These are phyloP conservation scores for Pythium apleroticum DNA, from an alignment of 352 stramenopile species.

Conservation along the genomic window DNA sequence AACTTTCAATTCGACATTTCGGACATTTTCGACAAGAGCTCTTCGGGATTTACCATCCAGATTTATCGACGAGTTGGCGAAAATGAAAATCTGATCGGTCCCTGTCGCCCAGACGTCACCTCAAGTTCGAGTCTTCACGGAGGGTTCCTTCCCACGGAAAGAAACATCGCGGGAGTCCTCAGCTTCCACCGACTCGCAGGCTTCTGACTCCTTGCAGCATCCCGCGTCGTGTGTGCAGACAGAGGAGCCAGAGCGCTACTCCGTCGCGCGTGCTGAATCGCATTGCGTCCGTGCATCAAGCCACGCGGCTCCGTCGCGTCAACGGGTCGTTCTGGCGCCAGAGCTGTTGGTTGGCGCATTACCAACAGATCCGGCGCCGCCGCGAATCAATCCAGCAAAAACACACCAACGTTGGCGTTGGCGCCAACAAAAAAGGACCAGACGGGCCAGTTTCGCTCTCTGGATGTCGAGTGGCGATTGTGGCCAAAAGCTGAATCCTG, in stretches of 20 bases:
- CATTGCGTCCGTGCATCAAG: not conserved
- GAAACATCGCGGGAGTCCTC: not conserved
- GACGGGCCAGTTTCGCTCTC: conserved; percentile 15
- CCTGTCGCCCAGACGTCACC: conserved; percentile 2
- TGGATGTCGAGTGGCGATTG: conserved; percentile 7
- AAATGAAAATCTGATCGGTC: conserved; percentile 14
- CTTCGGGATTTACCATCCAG: not conserved
- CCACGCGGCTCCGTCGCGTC: not conserved
- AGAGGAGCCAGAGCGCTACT: not conserved
- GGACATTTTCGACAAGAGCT: conserved; percentile 1
- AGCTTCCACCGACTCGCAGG: not conserved
- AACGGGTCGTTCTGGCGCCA: conserved; percentile 15
- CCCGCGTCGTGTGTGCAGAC: not conserved
- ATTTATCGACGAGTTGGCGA: not conserved
- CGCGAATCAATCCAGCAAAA: not conserved
- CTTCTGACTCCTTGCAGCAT: not conserved
- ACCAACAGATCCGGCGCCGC: conserved; percentile 9
- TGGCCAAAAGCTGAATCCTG: not conserved
- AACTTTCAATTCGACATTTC: not conserved
- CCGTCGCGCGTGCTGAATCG: not conserved
- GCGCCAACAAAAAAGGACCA: conserved; percentile 25
- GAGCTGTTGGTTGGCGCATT: conserved; percentile 3
- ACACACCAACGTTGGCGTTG: conserved; percentile 3
- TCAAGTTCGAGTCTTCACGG: not conserved
- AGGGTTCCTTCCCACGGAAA: not conserved